Percentiles rank a stretch among this genome's conserved stretches.
These are phyloP conservation scores for Lactarius evosmus DNA, from an alignment of 768 basidiomycete genomes.

Conservation along the genomic window DNA sequence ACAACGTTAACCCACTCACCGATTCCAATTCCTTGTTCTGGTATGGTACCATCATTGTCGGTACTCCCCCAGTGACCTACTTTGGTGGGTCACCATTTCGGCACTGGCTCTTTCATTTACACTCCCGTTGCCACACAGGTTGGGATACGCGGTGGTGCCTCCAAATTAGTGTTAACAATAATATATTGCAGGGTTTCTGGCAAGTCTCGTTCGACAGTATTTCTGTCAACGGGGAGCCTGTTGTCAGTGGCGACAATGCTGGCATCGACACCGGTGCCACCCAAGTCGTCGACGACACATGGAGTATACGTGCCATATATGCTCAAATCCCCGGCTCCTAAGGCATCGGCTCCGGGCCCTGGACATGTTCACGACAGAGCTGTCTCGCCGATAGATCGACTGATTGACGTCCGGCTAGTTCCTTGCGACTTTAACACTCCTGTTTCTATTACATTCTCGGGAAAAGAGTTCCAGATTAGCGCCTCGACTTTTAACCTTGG, in stretches of 20 bases:
- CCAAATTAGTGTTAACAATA: slow-evolving; percentile 31
- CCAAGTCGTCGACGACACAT: slow-evolving; percentile 29
- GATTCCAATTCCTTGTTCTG: slow-evolving; percentile 14
- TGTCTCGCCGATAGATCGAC: neutral
- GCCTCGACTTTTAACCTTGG: neutral
- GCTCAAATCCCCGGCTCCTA: neutral
- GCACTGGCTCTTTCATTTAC: slow-evolving; percentile 14
- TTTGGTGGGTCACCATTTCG: neutral
- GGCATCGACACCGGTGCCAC: slow-evolving; percentile 37
- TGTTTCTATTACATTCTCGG: neutral
- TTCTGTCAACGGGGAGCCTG: slow-evolving; percentile 28
- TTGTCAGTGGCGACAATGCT: slow-evolving; percentile 19
- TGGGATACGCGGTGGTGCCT: slow-evolving; percentile 14
- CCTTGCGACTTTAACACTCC: neutral
- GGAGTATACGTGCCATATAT: neutral
- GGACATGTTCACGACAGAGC: neutral
- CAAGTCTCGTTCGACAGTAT: slow-evolving; percentile 30
- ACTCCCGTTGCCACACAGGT: slow-evolving; percentile 3
- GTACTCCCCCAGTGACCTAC: slow-evolving; percentile 23
- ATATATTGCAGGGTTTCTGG: slow-evolving; percentile 14
- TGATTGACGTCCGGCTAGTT: neutral
- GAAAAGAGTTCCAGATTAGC: neutral
- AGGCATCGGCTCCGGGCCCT: neutral
- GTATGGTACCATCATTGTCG: slow-evolving; percentile 26
- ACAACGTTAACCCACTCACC: slow-evolving; percentile 7